phyloP scores from a whole-genome alignment of 805 yeast genomes.

The Saccharomycopsis fibuligera region DNA sequence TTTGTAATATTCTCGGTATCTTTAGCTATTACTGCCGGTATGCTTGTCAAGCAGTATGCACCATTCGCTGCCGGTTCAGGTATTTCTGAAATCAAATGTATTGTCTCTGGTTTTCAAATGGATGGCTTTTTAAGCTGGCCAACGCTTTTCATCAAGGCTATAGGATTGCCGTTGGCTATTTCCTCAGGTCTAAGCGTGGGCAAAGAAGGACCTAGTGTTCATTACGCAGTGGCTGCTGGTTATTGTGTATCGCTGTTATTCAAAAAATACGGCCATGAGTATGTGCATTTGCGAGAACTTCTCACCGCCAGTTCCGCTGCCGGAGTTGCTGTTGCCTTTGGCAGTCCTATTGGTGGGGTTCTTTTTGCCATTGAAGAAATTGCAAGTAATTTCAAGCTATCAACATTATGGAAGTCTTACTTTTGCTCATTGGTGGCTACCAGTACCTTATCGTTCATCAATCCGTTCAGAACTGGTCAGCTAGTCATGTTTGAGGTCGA shows the following conservation, averaged over 20 bases:
- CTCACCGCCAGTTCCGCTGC: slow-evolving; percentile 92
- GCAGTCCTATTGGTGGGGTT: slow-evolving; percentile 95
- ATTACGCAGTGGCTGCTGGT: slow-evolving; percentile 96
- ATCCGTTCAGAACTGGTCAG: slow-evolving; percentile 94
- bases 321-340: slow-evolving; percentile 98
- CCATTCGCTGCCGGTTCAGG: slow-evolving; percentile 97
- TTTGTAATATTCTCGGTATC: slow-evolving; percentile 54
- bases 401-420: slow-evolving; percentile 86
- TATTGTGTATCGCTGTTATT: slow-evolving; percentile 43
- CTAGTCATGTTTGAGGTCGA: slow-evolving; percentile 88
- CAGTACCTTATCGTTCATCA: slow-evolving; percentile 66
- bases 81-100: slow-evolving; percentile 91
- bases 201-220: slow-evolving; percentile 97
- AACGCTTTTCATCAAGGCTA: slow-evolving; percentile 68
- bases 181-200: slow-evolving; percentile 93
- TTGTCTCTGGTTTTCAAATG: slow-evolving; percentile 82
- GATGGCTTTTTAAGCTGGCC: slow-evolving; percentile 67
- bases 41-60: slow-evolving; percentile 62
- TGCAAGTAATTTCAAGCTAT: slow-evolving; percentile 56
- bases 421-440: slow-evolving; percentile 89
- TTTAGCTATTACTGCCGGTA: slow-evolving; percentile 61
- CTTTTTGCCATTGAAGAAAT: slow-evolving; percentile 90
- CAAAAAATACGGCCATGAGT: slow-evolving; percentile 1
- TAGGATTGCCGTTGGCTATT: slow-evolving; percentile 83
- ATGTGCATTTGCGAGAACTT: slow-evolving; percentile 42